Evolutionary conservation across 164 flowering plant species (phyloP).

Genomic region (Pachysandra terminalis): DNA sequence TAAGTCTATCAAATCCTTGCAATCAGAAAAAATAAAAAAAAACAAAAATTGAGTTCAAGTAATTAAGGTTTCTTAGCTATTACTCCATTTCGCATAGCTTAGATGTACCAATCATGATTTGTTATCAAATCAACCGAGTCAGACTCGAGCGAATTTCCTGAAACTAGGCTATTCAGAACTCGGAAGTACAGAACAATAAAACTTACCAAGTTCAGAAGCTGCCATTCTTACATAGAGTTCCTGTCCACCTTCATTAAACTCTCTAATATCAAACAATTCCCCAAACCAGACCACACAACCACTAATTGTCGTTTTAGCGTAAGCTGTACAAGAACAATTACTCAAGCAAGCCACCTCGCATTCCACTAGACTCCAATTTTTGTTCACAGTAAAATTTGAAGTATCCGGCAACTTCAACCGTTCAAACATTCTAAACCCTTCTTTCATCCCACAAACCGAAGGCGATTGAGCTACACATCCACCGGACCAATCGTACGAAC

Average conservation of each 20-base stretch:
- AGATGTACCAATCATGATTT: too few species aligned
- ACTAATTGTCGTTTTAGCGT: constrained; percentile 9
- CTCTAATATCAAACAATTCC: constrained; percentile 43
- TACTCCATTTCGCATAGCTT: too few species aligned
- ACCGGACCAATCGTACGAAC: constrained; percentile 4
- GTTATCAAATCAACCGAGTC: too few species aligned
- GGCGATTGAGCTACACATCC: constrained; percentile 18
- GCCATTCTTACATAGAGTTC: constrained; percentile 41
- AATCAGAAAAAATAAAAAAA: too few species aligned
- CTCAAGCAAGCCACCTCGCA: constrained; percentile 21
- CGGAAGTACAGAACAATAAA: too few species aligned
- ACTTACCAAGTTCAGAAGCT: constrained; percentile 47
- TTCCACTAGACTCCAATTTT: constrained; percentile 21
- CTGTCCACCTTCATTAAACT: constrained; percentile 36
- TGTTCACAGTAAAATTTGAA: constrained; percentile 6
- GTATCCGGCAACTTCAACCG: constrained; percentile 26
- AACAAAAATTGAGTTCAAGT: too few species aligned
- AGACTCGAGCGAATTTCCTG: too few species aligned
- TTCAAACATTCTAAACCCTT: constrained; percentile 10
- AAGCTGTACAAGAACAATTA: constrained; percentile 38
- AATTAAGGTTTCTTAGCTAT: too few species aligned
- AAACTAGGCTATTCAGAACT: not conserved
- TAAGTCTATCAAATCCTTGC: too few species aligned
- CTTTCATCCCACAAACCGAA: constrained; percentile 11
- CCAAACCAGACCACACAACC: constrained; percentile 47